Evolutionary conservation across 257 asterid genomes (phyloP).

Genomic region (Scutellaria minor): DNA sequence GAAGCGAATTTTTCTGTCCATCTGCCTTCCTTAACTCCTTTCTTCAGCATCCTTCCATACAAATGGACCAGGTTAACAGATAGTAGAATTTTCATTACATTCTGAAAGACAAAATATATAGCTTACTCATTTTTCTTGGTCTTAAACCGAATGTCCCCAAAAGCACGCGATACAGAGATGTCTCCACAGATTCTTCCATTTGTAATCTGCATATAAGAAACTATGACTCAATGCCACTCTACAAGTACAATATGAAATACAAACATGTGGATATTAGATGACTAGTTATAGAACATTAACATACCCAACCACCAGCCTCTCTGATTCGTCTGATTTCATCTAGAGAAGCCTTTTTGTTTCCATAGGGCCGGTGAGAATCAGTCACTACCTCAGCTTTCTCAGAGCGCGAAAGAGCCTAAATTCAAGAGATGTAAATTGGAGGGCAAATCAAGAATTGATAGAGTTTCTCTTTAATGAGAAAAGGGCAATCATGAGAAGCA

Average conservation of each 20-base stretch:
- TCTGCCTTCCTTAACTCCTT: slow-evolving; percentile 82
- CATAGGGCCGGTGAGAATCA: slow-evolving; percentile 91
- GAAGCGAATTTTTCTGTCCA: slow-evolving; percentile 91
- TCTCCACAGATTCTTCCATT: slow-evolving; percentile 97
- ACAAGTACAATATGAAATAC: not conserved
- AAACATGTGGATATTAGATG: not conserved
- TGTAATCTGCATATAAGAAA: slow-evolving; percentile 55
- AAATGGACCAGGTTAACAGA: slow-evolving; percentile 19
- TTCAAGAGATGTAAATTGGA: slow-evolving; percentile 4
- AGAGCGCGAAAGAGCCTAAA: slow-evolving; percentile 75
- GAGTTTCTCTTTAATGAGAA: not conserved
- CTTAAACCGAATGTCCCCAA: slow-evolving; percentile 94
- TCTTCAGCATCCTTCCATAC: slow-evolving; percentile 76
- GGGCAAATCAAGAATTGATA: not conserved
- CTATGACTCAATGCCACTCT: slow-evolving; percentile 16
- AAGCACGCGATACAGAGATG: slow-evolving; percentile 93
- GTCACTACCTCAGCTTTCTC: slow-evolving; percentile 76
- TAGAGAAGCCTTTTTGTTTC: slow-evolving; percentile 62
- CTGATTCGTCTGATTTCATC: slow-evolving; percentile 80
- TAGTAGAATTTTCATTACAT: not conserved
- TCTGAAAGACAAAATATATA: slow-evolving; percentile 21
- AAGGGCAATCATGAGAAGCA: not conserved
- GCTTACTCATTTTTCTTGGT: slow-evolving; percentile 78
- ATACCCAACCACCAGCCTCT: slow-evolving; percentile 99
- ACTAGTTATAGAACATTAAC: slow-evolving; percentile 24